phyloP scores from a whole-genome alignment of 768 basidiomycete species.

The Auricularia heimuer region DNA sequence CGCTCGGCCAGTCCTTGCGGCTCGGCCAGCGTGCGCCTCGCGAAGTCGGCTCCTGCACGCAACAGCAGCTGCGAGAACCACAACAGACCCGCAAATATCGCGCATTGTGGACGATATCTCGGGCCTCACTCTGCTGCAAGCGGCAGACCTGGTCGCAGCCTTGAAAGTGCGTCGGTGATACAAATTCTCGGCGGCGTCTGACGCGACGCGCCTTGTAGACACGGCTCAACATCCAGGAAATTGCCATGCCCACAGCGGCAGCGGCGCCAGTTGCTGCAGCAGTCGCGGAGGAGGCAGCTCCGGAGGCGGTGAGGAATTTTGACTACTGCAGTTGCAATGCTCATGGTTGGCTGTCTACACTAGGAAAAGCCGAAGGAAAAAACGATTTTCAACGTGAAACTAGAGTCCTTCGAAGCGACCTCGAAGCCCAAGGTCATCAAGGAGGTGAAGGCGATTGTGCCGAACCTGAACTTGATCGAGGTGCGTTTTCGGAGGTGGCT shows the following conservation, averaged over 20 bases:
- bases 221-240: slow-evolving; percentile 93
- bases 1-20: background rate
- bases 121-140: slow-evolving; percentile 78
- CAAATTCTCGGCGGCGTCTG: background rate
- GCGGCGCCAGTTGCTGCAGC: slow-evolving; percentile 45
- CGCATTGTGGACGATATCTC: slow-evolving; percentile 93
- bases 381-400: slow-evolving; percentile 90
- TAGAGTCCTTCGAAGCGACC: slow-evolving; percentile 86
- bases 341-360: background rate
- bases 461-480: slow-evolving; percentile 94
- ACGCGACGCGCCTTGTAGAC: slow-evolving; percentile 39
- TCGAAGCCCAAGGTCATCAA: slow-evolving; percentile 95
- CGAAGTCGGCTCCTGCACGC: background rate
- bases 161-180: slow-evolving; percentile 65
- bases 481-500: slow-evolving; percentile 37
- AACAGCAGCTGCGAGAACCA: background rate
- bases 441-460: slow-evolving; percentile 92
- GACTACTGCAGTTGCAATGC: background rate
- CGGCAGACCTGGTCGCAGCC: slow-evolving; percentile 83
- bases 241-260: slow-evolving; percentile 78
- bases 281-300: slow-evolving; percentile 48
- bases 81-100: slow-evolving; percentile 53
- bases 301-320: slow-evolving; percentile 38
- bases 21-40: background rate
- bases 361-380: slow-evolving; percentile 98